Base-by-base conservation (phyloP, 176 grass and related monocot species). In the Musa schizocarpa region DNA sequence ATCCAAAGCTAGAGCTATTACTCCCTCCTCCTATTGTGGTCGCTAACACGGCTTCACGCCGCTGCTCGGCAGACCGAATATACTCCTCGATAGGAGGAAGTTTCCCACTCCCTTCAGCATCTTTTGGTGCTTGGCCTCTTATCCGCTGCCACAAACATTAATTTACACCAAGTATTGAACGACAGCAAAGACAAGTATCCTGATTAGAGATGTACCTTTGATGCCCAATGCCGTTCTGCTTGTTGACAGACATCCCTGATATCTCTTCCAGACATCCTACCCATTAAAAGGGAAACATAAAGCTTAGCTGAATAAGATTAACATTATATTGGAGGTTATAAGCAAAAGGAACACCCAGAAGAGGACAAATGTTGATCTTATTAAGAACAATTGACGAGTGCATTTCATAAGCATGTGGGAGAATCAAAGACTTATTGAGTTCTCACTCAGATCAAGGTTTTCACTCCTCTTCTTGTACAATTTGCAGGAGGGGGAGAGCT, bases 211-310 rank as follows among this genome's bases (percentile, higher is more conserved):
- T 14, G 16, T 79, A 98, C 95, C 88, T 98, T 98, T 53, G 95
- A 91, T 11, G 90, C 95, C 95, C 95, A 94, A 76, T 91, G 90
- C 61, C 88, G 87, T 85, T 98, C 95, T 76, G 95, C 90, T 87
- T 98, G 95, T 81, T 91, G 91, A 73, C 95, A 98, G 10, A 94
- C 71, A 76, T 91, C 95, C 80, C 84, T 93, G 50, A 94, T 94
- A 71, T 98, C 95, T 87, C 90, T 86, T 59, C 90, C 95, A 59
- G 95, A 91, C 95, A 99, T 99, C 50, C 95, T 99, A 88, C 70
- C 3, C 27, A 68, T 27, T 43, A 43, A 43, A 43, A 43, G 4
- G 34, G 0, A 43, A 43, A 43, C 3, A 43, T 6, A 43, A 43
- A 43, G 34, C 34, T 6, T 43, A 43, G 34, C 34, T 43, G 34